phyloP scores from a whole-genome alignment of 352 stramenopile genomes.

The Phytophthora boehmeriae region DNA sequence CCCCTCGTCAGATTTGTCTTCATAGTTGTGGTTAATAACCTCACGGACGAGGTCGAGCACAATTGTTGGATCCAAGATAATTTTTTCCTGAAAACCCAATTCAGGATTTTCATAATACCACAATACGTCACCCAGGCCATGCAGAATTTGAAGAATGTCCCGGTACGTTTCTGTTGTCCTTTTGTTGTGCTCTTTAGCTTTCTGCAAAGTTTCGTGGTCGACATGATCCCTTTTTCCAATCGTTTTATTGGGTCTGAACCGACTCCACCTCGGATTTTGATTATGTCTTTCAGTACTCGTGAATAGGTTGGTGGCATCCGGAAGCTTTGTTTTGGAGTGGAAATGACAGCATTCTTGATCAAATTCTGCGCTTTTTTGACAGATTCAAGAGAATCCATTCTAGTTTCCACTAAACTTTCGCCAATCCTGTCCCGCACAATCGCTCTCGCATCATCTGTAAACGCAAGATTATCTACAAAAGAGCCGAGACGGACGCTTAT shows the following conservation, averaged over 20 bases:
- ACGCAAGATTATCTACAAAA: neutral
- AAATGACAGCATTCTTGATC: too few species aligned
- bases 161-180: too few species aligned
- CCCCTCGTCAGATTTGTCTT: neutral
- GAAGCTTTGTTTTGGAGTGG: too few species aligned
- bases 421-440: conserved; percentile 5
- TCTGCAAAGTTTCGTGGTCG: too few species aligned
- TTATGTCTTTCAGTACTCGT: too few species aligned
- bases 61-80: conserved; percentile 19
- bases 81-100: neutral
- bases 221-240: too few species aligned
- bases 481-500: neutral
- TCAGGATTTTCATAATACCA: conserved; percentile 22
- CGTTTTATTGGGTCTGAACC: too few species aligned
- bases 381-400: neutral
- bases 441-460: too few species aligned
- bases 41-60: conserved; percentile 26
- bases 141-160: too few species aligned
- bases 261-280: too few species aligned
- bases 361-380: neutral
- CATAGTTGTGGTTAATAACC: conserved; percentile 21
- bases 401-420: neutral
- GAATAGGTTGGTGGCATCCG: too few species aligned
- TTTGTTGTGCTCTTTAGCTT: too few species aligned
- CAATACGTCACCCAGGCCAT: conserved; percentile 22